phyloP scores from a whole-genome alignment of 768 basidiomycete species.

The Myochromella boudieri region DNA sequence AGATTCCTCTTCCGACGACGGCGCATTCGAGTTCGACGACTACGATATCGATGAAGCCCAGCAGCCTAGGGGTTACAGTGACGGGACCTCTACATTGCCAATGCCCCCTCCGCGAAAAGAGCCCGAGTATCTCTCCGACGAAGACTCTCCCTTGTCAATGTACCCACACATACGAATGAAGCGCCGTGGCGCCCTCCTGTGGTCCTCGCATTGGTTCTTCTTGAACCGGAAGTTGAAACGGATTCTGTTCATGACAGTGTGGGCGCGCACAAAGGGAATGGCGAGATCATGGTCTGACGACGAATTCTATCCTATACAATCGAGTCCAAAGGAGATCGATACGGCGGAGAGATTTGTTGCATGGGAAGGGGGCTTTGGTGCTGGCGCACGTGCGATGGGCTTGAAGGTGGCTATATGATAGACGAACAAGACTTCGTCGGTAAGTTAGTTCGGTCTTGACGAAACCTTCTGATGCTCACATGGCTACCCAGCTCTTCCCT shows the following conservation, averaged over 20 bases:
- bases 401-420: conserved; percentile 30
- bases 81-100: conserved; percentile 36
- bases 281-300: conserved; percentile 50
- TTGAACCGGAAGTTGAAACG: conserved; percentile 90
- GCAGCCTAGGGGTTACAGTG: conserved; percentile 37
- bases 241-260: conserved; percentile 88
- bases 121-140: conserved; percentile 35
- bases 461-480: conserved; percentile 4
- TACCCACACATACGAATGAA: conserved; percentile 47
- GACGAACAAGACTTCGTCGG: neutral
- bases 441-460: conserved; percentile 4
- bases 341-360: conserved; percentile 66
- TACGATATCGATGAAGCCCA: conserved; percentile 71
- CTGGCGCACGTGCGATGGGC: conserved; percentile 82
- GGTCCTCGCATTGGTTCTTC: conserved; percentile 99
- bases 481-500: neutral
- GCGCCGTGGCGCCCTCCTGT: conserved; percentile 79
- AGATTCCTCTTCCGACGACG: conserved; percentile 71
- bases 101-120: conserved; percentile 39
- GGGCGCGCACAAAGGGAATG: conserved; percentile 75
- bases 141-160: conserved; percentile 38
- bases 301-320: conserved; percentile 39
- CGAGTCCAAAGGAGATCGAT: conserved; percentile 32
- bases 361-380: conserved; percentile 77
- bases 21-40: conserved; percentile 77